phyloP scores from a whole-genome alignment of 768 basidiomycete genomes.

The Steccherinum ochraceum region DNA sequence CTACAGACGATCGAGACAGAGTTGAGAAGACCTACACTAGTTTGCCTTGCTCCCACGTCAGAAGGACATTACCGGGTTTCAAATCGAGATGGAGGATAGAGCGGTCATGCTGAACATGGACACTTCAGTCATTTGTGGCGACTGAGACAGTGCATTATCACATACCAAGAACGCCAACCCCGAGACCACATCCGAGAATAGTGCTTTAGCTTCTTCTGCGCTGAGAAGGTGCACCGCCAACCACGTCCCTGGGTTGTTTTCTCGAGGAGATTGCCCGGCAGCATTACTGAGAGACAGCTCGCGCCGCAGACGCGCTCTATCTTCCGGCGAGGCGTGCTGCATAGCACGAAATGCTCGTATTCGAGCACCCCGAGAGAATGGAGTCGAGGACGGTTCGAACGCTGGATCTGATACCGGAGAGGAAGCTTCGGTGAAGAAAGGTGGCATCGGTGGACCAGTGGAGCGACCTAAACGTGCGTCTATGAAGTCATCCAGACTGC shows the following conservation, averaged over 20 bases:
- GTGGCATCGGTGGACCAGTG: slow-evolving; percentile 20
- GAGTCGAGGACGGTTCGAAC: slow-evolving; percentile 27
- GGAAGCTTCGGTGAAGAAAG: slow-evolving; percentile 27
- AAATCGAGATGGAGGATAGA: slow-evolving; percentile 90
- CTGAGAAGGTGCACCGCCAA: slow-evolving; percentile 81
- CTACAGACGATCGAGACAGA: slow-evolving; percentile 1
- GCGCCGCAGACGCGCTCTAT: slow-evolving; percentile 52
- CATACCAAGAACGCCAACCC: slow-evolving; percentile 83
- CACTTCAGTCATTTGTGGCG: no score
- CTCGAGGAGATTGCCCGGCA: background rate
- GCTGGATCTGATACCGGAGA: slow-evolving; percentile 34
- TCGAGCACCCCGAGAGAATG: slow-evolving; percentile 48
- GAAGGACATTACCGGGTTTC: slow-evolving; percentile 88
- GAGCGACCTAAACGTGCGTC: slow-evolving; percentile 67
- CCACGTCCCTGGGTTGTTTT: slow-evolving; percentile 29
- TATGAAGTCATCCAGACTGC: slow-evolving; percentile 83
- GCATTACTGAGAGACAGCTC: slow-evolving; percentile 34
- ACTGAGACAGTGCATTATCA: no score
- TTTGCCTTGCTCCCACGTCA: slow-evolving; percentile 86
- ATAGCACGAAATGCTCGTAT: slow-evolving; percentile 72
- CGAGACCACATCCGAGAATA: slow-evolving; percentile 82
- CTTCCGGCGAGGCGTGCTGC: slow-evolving; percentile 57
- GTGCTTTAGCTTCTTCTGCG: slow-evolving; percentile 72
- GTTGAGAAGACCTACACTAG: slow-evolving; percentile 46
- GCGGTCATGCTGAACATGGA: slow-evolving; percentile 66